These are phyloP conservation scores for Cercospora sp. DNA, from an alignment of 2,329 filamentous ascomycete species.

Conservation along the genomic window DNA sequence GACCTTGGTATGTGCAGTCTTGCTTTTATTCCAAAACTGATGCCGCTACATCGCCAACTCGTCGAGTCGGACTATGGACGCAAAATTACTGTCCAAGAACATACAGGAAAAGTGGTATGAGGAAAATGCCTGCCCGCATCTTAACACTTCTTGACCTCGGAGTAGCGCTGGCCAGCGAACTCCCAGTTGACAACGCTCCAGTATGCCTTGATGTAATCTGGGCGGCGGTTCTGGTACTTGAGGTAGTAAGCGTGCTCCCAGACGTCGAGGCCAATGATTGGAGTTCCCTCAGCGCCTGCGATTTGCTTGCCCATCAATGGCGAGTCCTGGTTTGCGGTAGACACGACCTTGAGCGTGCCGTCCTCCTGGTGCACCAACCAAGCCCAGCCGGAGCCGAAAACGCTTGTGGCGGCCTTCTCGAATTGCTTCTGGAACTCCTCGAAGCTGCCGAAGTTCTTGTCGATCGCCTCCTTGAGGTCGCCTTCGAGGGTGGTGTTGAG, in stretches of 20 bases:
- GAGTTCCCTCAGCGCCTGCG: conserved; percentile 52
- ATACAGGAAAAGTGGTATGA: not conserved
- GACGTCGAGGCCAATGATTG: conserved; percentile 79
- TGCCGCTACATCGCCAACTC: not conserved
- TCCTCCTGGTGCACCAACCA: conserved; percentile 68
- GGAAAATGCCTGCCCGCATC: not conserved
- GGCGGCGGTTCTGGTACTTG: conserved; percentile 77
- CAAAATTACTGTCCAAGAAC: not conserved
- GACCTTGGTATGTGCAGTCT: not conserved
- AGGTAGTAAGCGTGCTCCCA: conserved; percentile 94
- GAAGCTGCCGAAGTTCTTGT: conserved; percentile 66
- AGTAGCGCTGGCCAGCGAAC: conserved; percentile 28
- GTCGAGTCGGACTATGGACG: not conserved
- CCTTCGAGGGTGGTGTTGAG: conserved; percentile 62
- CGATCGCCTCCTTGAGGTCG: conserved; percentile 61
- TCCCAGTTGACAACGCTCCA: conserved; percentile 81
- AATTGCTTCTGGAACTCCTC: conserved; percentile 68
- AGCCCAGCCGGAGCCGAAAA: conserved; percentile 86
- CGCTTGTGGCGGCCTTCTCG: conserved; percentile 62
- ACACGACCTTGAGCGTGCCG: conserved; percentile 68
- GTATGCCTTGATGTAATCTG: conserved; percentile 71
- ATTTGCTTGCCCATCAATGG: conserved; percentile 49
- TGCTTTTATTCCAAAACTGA: not conserved
- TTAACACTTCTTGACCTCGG: conserved; percentile 22
- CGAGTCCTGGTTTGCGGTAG: conserved; percentile 82